Evolutionary conservation across 1,284 basidiomycete genomes (phyloP), one percentile per base, ranked within the genome.

Genomic region (Macrocystidia cucumis): DNA sequence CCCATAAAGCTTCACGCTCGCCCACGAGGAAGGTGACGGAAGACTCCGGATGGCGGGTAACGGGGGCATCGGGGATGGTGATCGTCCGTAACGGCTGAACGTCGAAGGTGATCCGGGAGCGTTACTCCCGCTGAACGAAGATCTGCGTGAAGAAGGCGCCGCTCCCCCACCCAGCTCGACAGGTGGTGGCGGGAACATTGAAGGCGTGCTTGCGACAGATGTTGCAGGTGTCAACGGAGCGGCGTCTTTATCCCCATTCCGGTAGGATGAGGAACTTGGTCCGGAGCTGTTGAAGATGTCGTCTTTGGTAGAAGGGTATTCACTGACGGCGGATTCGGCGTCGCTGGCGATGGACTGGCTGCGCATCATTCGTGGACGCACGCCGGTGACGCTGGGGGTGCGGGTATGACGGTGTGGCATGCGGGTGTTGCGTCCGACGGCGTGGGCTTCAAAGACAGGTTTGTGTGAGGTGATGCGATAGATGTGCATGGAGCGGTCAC

Each of bases 11-110:
- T 65, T 64, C 29, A 65, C 57, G 20, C 46, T 56, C 0, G 57
- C 52, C 63, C 64, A 65, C 6, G 55, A 44, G 3, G 57, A 49
- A 24, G 56, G 49, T 4, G 59, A 56, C 0, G 72, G 61, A 0
- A 74, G 58, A 25, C 74, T 71, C 32, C 90, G 79, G 49, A 92
- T 91, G 5, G 90, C 89, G 18, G 90, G 90, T 5, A 91, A 68
- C 9, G 88, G 86, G 9, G 88, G 89, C 73, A 91, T 89, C 1
- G 91, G 91, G 0, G 88, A 92, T 1, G 91, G 91, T 1, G 88
- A 91, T 22, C 91, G 78, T 2, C 79, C 88, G 50, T 80, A 82
- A 37, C 79, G 75, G 29, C 63, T 59, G 42, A 69, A 69, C n/a
- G 72, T 69, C 3, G 74, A 71, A 6, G 82, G 82, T 11, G 85